These are phyloP conservation scores for Xylaria sp. DNA, from an alignment of 2,329 filamentous ascomycete genomes.

Conservation along the genomic window DNA sequence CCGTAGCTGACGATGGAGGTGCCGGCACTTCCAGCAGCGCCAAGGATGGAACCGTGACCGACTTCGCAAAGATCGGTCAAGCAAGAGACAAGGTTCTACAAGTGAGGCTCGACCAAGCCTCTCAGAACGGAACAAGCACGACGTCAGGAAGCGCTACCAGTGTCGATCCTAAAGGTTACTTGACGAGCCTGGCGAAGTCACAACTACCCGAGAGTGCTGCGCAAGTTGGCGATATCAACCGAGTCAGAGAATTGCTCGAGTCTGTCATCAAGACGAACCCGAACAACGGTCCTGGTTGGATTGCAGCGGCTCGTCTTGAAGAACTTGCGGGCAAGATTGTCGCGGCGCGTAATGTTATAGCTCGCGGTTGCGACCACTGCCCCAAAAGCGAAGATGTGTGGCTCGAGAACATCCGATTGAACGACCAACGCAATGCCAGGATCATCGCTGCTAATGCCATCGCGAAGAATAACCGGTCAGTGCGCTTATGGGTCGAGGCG, in stretches of 20 bases:
- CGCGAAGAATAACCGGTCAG: conserved; percentile 82
- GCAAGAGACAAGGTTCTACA: conserved; percentile 94
- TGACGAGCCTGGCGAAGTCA: conserved; percentile 82
- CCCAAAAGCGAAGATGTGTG: conserved; percentile 93
- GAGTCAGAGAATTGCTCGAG: conserved; percentile 85
- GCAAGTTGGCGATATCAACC: conserved; percentile 90
- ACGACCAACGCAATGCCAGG: conserved; percentile 89
- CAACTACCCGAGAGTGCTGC: conserved; percentile 73
- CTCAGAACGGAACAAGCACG: conserved; percentile 57
- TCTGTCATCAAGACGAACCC: conserved; percentile 97
- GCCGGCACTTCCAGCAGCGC: conserved; percentile 31
- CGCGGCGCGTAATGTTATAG: conserved; percentile 80
- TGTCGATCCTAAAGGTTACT: conserved; percentile 92
- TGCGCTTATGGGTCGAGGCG: conserved; percentile 88
- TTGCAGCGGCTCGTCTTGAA: conserved; percentile 86
- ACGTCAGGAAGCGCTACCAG: conserved; percentile 41
- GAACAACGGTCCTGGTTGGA: conserved; percentile 91
- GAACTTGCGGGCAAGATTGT: conserved; percentile 89
- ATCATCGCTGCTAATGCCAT: conserved; percentile 92
- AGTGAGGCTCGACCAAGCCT: conserved; percentile 87
- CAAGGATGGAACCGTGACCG: conserved; percentile 88
- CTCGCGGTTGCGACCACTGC: conserved; percentile 81
- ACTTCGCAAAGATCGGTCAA: conserved; percentile 95
- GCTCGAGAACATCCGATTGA: conserved; percentile 91
- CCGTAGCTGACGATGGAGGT: conserved; percentile 73